Percentiles rank a stretch among this genome's conserved stretches.
These are phyloP conservation scores for Rosa chinensis DNA, from an alignment of 306 rosid species.

Conservation along the genomic window DNA sequence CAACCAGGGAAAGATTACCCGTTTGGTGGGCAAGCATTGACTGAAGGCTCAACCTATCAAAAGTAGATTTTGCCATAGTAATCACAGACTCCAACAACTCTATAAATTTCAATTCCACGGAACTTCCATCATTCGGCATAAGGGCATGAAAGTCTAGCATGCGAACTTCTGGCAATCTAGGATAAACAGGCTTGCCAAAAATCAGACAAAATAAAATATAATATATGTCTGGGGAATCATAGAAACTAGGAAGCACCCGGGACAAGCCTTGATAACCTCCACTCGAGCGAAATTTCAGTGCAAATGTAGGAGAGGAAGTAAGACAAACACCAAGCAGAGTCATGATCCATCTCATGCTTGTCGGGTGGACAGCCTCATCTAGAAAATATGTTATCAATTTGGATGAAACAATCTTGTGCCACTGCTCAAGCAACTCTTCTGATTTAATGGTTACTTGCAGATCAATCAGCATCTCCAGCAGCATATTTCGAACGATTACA, in stretches of 20 bases:
- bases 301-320: conserved; percentile 91
- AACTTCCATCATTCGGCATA: conserved; percentile 87
- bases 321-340: conserved; percentile 98
- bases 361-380: conserved; percentile 96
- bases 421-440: conserved; percentile 91
- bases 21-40: conserved; percentile 94
- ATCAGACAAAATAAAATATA: conserved; percentile 94
- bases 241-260: conserved; percentile 91
- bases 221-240: conserved; percentile 96
- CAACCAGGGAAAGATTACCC: conserved; percentile 93
- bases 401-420: conserved; percentile 98
- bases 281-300: conserved; percentile 88
- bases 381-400: conserved; percentile 95
- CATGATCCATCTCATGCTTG: conserved; percentile 99
- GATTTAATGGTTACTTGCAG: conserved; percentile 90
- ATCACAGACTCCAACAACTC: conserved; percentile 91
- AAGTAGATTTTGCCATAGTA: conserved; percentile 89
- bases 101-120: conserved; percentile 65
- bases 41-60: conserved; percentile 88
- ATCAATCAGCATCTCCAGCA: conserved; percentile 98
- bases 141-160: conserved; percentile 99
- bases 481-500: conserved; percentile 96
- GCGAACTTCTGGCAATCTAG: conserved; percentile 97
- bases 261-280: conserved; percentile 97
- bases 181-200: conserved; percentile 97